Evolutionary conservation across 257 asterid species (phyloP), one percentile per base, ranked within the genome.

Genomic region (Plantago ovata): DNA sequence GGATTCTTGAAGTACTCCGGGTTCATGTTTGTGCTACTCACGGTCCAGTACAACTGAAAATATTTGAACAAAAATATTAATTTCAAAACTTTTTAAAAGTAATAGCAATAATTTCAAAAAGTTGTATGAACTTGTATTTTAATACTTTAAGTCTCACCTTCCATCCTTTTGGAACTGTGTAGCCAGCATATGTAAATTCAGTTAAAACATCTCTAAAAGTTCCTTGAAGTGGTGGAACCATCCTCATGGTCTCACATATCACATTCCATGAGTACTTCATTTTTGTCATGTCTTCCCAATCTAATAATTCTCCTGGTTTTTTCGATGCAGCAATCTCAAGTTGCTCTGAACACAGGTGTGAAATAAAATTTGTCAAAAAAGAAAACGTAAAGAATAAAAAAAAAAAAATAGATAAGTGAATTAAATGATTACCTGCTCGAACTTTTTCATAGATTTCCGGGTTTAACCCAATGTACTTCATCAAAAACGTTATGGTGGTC

Each of bases 151-250:
- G 10, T 24, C 55, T 19, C 77, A 82, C 95, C 93, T 86, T 86
- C 95, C 95, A 86, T 0, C 95, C 95, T 56, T 79, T 81, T 9
- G 95, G 94, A 50, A 87, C 39, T 0, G 91, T 84, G 77, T 87
- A 87, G 38, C 94, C 94, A 14, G 85, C 96, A 20, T 82, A 84
- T 32, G 69, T 75, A 43, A 84, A 84, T 3, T 87, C 87, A 3
- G 77, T 65, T 21, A 84, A 23, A 7, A 60, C 94, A 15, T 84
- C 75, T 54, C 95, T 70, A 38, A 86, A 84, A 3, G 94, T 86
- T 19, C 95, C 95, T 23, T 81, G 95, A 1, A 86, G 74, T 1
- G 95, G 95, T 15, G 95, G 95, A 40, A 72, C 84, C 32, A 84
- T 41, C 47, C 95, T 79, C 86, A 86, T 79, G 4, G 95, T 86